A percentile compares a stretch with the other conserved stretches of the same genome.
Conservation (phyloP, 2,329 filamentous ascomycete species). For the Aspergillus caelatus region DNA sequence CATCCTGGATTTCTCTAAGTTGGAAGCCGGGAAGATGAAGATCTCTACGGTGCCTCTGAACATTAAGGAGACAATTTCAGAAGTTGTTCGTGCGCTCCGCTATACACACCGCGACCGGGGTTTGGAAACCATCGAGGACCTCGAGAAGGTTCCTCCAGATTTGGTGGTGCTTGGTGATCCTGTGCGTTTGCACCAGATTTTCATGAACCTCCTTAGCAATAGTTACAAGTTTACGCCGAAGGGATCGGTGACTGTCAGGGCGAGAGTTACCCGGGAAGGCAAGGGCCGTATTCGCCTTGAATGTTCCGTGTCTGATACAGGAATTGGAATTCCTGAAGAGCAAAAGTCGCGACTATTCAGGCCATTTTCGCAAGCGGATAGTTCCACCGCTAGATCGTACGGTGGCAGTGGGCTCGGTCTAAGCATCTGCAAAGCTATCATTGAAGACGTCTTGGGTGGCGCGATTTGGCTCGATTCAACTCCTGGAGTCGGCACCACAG, state of each 20-base stretch:
- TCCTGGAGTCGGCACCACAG: conserved; percentile 62
- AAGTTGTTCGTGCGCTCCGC: conserved; percentile 64
- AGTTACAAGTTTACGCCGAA: conserved; percentile 91
- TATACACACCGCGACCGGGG: conserved; percentile 66
- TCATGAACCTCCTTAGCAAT: conserved; percentile 82
- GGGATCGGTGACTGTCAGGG: conserved; percentile 82
- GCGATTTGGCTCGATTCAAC: conserved; percentile 79
- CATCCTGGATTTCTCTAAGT: conserved; percentile 85
- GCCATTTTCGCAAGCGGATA: conserved; percentile 90
- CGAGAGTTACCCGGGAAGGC: conserved; percentile 71
- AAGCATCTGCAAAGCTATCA: conserved; percentile 92
- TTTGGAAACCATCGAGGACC: conserved; percentile 63
- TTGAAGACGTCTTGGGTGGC: conserved; percentile 89
- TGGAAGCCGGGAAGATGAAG: conserved; percentile 85
- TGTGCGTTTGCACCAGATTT: conserved; percentile 78
- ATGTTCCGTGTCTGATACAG: conserved; percentile 86
- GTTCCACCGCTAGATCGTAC: conserved; percentile 85
- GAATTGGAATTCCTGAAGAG: conserved; percentile 80
- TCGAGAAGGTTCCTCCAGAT: conserved; percentile 61
- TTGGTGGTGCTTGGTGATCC: conserved; percentile 81
- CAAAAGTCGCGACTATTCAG: conserved; percentile 85
- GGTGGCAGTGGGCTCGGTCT: conserved; percentile 88
- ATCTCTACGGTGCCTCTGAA: conserved; percentile 83
- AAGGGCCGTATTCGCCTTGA: conserved; percentile 72
- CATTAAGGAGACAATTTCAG: conserved; percentile 67